Evolutionary conservation across 176 grass and related monocot genomes (phyloP), one percentile per base, ranked within the genome.

Genomic region (Aegilops speltoides): DNA sequence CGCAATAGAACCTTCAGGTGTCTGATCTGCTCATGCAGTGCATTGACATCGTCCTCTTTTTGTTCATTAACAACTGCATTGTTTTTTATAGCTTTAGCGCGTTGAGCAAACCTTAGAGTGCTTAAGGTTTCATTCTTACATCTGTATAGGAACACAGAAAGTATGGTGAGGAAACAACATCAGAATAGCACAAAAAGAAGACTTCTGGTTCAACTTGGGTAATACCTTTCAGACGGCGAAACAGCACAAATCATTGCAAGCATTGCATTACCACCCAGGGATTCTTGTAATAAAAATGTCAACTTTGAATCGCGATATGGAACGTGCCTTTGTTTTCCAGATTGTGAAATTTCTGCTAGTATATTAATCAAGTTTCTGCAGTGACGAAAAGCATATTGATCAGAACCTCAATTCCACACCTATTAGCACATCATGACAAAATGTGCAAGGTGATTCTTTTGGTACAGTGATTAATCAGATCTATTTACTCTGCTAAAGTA

Each of bases 281-380:
- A 99, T 91, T 99, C 97, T 87, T 96, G 97, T 79, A 99, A 84
- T 14, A 99, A 79, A 79, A 99, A 99, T 76, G 94, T 99, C 68
- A 99, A 80, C 83, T 91, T 96, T 69, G 97, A 99, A 88, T 99
- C 94, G 1, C 97, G 97, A 73, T 99, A 99, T 57, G 97, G 97
- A 84, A 99, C 81, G 79, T 98, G 97, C 63, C 97, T 93, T 68
- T 91, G 90, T 78, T 91, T 99, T 52, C 97, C 97, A 14, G 97
- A 93, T 23, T 93, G 89, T 34, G 94, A 99, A 83, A 96, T 90
- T 90, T 96, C 97, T 76, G 94, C 94, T 52, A 99, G 83, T 86
- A 96, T 96, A 81, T 99, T 94, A 66, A 96, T 99, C 78, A 99
- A 88, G 81, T 99, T 99, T 90, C 97, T 99, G 92, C 69, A 75